Evolutionary conservation across 495 filamentous ascomycete genomes (phyloP), one percentile per base, ranked within the genome.

Genomic region (Aspergillus panamensis): DNA sequence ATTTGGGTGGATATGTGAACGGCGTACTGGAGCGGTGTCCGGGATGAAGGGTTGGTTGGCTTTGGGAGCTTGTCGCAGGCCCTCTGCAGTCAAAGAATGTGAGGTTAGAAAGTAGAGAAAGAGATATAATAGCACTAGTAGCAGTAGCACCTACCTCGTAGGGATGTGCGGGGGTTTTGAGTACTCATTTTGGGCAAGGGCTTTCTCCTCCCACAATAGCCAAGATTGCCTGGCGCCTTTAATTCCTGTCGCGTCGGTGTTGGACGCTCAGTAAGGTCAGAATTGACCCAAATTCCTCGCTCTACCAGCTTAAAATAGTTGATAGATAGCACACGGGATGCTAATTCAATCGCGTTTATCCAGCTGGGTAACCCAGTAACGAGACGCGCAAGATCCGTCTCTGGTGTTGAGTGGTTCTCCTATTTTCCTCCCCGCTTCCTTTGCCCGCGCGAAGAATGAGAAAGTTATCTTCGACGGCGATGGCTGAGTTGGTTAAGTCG

Each of bases 31-130:
- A 17, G 72, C 61, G 32, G 76, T 79, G 53, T 76, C 73, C 3
- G 76, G 76, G 49, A 76, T 72, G 51, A 79, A 77, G n/a, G 74
- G 74, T 55, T 79, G 74, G 51, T 79, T 75, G 30, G 68, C 62
- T 57, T 75, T 79, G 4, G 76, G 76, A 10, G 75, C 74, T 62
- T 77, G 73, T 59, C 76, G 76, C 59, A 79, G 54, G 47, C 76
- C 76, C 68, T 79, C 76, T 79, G 17, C n/a, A 45, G 29, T 9
- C 8, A 50, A 58, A 68, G 47, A 74, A 62, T 43, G 61, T 40
- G 30, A 21, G n/a, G 37, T 35, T 14, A 43, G 44, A 6, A n/a
- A 51, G 6, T 45, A 9, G 8, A 19, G 7, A 53, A 57, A 17
- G 40, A 9, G 19, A 45, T 13, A 14, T 52, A 43, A 31, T 16